Evolutionary conservation across 179 eudicot genomes (phyloP), one percentile per base, ranked within the genome.

Genomic region (Pouteria campechiana): DNA sequence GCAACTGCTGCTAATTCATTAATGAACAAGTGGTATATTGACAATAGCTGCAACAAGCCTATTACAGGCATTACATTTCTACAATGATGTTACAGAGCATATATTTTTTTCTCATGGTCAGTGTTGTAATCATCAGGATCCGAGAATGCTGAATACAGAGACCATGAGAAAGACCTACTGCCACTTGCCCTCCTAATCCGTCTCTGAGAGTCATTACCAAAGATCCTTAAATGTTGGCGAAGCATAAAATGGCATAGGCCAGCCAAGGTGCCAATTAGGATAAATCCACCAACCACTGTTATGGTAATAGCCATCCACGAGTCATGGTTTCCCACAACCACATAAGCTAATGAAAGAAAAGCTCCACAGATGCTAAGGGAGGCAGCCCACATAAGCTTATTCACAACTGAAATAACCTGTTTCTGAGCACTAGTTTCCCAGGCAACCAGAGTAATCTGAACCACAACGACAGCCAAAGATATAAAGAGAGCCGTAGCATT

Each of bases 381-480:
- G 13, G 95, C 95, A 16, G 78, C 75, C 95, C 95, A 85, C 95
- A 81, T 81, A 11, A 81, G 50, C 79, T 85, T 85, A 64, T 81
- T 85, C 30, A 83, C 72, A 0, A 85, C 74, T 0, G 84, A 75
- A 25, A 85, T 93, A 6, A 85, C 74, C 25, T 28, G 77, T 37
- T 48, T 81, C 60, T 85, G 95, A 43, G 93, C 81, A 18, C 64
- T 61, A 4, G 95, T 85, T 42, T 82, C 95, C 95, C 95, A 81
- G 1, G 93, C 93, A 36, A 85, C 76, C 42, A 85, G 42, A 24
- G 95, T 85, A 17, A 85, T 85, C 69, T 81, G 93, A 54, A 85
- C 83, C 36, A 85, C 95, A 7, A 85, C 95, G 18, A 85, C 93
- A 6, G 95, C 82, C 6, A 85, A 61, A 29, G 93, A 85, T 14